phyloP scores from a whole-genome alignment of 768 basidiomycete genomes.

The Leccinum variicolor region DNA sequence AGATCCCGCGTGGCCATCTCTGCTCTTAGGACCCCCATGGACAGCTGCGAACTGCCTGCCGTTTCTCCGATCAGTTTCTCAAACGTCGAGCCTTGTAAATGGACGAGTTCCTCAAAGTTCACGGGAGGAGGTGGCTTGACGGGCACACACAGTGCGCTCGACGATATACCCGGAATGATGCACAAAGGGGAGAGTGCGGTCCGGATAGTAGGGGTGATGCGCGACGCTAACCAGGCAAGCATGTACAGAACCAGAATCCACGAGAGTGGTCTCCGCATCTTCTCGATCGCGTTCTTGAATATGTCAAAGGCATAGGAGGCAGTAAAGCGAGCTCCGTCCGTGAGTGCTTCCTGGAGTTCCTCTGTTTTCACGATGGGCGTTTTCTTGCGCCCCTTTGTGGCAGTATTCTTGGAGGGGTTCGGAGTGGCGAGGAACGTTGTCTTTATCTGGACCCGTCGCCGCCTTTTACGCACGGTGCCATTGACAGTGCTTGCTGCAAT shows the following conservation, averaged over 20 bases:
- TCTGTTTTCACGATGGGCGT: conserved; percentile 26
- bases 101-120: conserved; percentile 59
- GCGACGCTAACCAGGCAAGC: conserved; percentile 42
- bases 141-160: conserved; percentile 40
- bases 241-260: conserved; percentile 51
- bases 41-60: conserved; percentile 54
- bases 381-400: conserved; percentile 26
- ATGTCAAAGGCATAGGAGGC: conserved; percentile 47
- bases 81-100: conserved; percentile 59
- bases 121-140: conserved; percentile 32
- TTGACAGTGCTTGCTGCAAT: neutral
- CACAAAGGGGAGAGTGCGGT: conserved; percentile 57
- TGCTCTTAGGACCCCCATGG: conserved; percentile 69
- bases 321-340: conserved; percentile 25
- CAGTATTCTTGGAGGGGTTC: conserved; percentile 15
- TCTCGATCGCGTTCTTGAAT: conserved; percentile 41
- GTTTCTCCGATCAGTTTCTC: conserved; percentile 61
- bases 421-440: conserved; percentile 20
- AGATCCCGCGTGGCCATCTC: conserved; percentile 76
- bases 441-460: conserved; percentile 21
- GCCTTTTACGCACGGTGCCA: conserved; percentile 26
- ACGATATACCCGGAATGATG: conserved; percentile 56
- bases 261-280: conserved; percentile 55
- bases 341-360: conserved; percentile 19
- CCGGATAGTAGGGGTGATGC: conserved; percentile 42